Conservation (phyloP, 75 land plant species). For the Adiantum capillusveneris region DNA sequence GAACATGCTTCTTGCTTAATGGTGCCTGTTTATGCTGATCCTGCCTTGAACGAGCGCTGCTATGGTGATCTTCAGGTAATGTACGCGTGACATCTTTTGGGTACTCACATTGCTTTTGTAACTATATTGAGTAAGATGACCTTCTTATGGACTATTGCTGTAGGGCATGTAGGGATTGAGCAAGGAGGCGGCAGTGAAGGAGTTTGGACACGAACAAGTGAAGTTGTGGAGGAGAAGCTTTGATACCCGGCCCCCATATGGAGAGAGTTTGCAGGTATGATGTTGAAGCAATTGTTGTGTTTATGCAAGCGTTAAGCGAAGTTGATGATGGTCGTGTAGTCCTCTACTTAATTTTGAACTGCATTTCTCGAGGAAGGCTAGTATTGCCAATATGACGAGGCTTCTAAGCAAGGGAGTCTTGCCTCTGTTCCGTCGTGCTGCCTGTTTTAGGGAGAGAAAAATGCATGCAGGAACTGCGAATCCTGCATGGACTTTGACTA, state of each 20-base stretch:
- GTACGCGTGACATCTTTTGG: no score
- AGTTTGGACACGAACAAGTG: conserved; percentile 37
- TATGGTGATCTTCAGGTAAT: conserved; percentile 46
- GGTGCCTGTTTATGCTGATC: conserved; percentile 49
- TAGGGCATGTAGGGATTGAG: conserved; percentile 34
- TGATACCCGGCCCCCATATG: conserved; percentile 44
- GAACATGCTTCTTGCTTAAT: conserved; percentile 47
- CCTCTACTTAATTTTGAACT: no score
- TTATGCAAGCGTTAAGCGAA: no score
- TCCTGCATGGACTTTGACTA: no score
- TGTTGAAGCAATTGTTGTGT: no score
- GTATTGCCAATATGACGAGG: no score
- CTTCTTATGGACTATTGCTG: neutral
- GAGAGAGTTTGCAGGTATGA: conserved; percentile 44
- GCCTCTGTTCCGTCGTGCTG: no score
- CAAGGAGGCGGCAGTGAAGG: conserved; percentile 30
- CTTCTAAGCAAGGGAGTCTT: no score
- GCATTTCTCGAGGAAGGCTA: no score
- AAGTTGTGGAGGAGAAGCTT: conserved; percentile 37
- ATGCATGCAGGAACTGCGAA: no score
- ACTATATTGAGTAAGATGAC: neutral
- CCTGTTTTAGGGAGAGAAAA: no score
- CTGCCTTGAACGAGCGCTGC: conserved; percentile 50
- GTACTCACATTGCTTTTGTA: neutral
- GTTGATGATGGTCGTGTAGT: no score